Evolutionary conservation across 306 rosid species (phyloP).

Genomic region (Casuarina equisetifolia): DNA sequence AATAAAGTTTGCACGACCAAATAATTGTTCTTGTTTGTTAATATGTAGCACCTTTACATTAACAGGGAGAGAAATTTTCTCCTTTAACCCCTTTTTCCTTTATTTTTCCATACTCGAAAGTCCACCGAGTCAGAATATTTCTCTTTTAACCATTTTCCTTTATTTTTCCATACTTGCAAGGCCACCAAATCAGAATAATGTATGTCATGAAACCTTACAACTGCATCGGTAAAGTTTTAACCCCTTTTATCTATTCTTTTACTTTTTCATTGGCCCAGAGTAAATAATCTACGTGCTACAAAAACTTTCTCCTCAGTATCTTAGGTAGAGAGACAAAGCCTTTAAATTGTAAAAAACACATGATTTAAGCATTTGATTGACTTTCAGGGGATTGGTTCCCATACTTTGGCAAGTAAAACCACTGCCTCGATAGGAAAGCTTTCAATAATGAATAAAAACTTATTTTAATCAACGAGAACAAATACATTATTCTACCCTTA

Average conservation of each 20-base stretch:
- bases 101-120: background rate
- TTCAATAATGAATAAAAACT: background rate
- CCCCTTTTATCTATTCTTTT: background rate
- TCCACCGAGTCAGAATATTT: too few relatives aligned
- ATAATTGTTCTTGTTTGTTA: background rate
- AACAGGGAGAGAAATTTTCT: background rate
- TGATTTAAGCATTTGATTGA: background rate
- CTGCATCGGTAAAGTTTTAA: background rate
- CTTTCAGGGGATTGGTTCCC: background rate
- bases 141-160: background rate
- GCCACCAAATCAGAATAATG: background rate
- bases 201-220: background rate
- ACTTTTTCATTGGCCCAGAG: too few relatives aligned
- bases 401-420: background rate
- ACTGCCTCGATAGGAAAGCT: background rate
- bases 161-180: background rate
- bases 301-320: background rate
- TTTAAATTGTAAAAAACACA: background rate
- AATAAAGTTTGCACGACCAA: background rate
- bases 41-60: background rate
- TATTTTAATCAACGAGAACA: background rate
- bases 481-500: background rate
- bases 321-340: background rate
- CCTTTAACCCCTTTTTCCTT: background rate
- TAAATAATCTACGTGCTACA: background rate